Conservation (phyloP, 352 stramenopile genomes). For the Blastocystis sp. region DNA sequence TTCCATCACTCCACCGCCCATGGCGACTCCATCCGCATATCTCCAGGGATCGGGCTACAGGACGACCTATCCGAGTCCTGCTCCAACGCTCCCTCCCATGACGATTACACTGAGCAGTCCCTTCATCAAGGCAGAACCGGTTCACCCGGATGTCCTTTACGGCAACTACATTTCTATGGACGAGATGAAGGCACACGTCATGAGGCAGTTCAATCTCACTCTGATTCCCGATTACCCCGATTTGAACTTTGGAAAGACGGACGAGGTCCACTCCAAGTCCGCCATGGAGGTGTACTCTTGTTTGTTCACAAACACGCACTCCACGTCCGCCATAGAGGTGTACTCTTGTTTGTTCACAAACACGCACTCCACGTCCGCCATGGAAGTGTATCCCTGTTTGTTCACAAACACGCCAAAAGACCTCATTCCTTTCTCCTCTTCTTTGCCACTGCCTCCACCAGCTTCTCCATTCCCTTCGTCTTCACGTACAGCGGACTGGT, state of each 20-base stretch:
- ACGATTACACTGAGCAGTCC: background rate
- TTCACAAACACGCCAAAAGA: too few species aligned
- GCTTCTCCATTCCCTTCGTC: conserved; percentile 60
- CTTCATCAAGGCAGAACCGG: background rate
- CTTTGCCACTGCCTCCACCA: conserved; percentile 55
- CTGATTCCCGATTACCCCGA: conserved; percentile 11
- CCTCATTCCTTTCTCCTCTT: too few species aligned
- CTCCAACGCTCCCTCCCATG: background rate
- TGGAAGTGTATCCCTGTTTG: too few species aligned
- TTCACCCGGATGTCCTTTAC: background rate
- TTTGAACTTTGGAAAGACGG: conserved; percentile 10
- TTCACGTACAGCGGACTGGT: conserved; percentile 59
- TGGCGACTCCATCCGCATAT: too few species aligned
- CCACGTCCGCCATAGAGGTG: too few species aligned
- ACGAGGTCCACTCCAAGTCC: background rate
- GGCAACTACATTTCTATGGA: background rate
- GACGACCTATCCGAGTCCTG: too few species aligned
- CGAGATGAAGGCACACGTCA: background rate
- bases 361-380: too few species aligned
- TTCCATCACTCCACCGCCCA: too few species aligned
- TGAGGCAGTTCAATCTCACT: background rate
- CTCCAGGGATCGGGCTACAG: too few species aligned
- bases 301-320: background rate
- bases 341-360: too few species aligned
- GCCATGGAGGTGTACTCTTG: background rate